phyloP scores from a whole-genome alignment of 1,284 basidiomycete species.

The Meripilus lineatus region DNA sequence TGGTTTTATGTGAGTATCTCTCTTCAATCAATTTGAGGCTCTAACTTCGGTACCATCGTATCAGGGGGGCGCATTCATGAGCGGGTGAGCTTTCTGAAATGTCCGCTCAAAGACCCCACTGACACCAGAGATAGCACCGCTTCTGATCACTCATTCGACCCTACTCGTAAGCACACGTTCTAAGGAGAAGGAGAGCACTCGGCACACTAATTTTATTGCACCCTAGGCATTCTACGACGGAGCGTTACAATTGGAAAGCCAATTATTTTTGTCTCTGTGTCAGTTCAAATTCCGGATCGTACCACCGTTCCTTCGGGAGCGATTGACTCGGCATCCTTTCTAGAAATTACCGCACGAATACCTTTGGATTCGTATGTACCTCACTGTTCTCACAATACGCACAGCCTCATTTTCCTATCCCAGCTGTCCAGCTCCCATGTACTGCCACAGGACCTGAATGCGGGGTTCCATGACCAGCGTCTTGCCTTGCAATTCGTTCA shows the following conservation, averaged over 20 bases:
- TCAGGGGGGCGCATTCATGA: conserved; percentile 48
- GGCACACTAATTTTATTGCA: not conserved
- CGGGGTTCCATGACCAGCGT: conserved; percentile 52
- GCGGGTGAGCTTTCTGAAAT: conserved; percentile 34
- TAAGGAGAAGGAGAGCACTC: too few species aligned
- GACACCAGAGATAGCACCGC: conserved; percentile 30
- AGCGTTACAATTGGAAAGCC: conserved; percentile 45
- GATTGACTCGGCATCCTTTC: not conserved
- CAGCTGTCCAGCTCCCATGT: conserved; percentile 48
- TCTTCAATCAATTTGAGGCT: conserved; percentile 1
- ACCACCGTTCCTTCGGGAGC: not conserved
- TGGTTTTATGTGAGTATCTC: conserved; percentile 44
- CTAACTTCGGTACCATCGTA: not conserved
- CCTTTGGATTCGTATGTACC: conserved; percentile 50
- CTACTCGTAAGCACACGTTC: conserved; percentile 35
- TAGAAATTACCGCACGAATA: conserved; percentile 55
- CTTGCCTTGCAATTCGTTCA: conserved; percentile 55
- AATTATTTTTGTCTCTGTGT: conserved; percentile 53
- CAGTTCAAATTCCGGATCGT: conserved; percentile 14
- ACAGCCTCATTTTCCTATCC: conserved; percentile 5
- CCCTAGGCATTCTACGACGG: conserved; percentile 41
- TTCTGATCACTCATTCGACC: conserved; percentile 37
- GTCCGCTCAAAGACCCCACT: conserved; percentile 4
- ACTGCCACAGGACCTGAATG: conserved; percentile 46
- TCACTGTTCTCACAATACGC: not conserved